Evolutionary conservation across 78 protist species (phyloP), one percentile per base, ranked within the genome.

Genomic region (Tieghemostelium lacteum): DNA sequence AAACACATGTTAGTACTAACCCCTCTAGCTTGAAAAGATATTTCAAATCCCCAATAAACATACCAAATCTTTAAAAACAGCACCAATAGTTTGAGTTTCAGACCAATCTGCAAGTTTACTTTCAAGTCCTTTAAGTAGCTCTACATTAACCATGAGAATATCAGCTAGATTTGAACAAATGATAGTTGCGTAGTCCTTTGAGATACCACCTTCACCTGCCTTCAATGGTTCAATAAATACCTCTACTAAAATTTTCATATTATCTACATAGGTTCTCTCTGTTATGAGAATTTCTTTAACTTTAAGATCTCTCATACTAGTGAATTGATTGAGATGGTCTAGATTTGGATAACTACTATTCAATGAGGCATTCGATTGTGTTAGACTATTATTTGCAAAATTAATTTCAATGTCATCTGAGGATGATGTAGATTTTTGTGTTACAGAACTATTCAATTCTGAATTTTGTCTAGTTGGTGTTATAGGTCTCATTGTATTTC

Each of bases 241-340:
- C 31, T 83, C 89, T 1, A 69, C 89, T 22, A 83, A 49, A 39
- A 83, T 69, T 28, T 69, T 66, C 89, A 83, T 83, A 60, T 83
- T 83, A 69, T 83, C 89, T 26, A 72, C 73, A 55, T 83, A 83
- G 19, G 89, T 83, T 34, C 89, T 57, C 16, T 83, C 89, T 39
- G 89, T 83, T 0, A 74, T 83, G 37, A 83, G 42, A 58, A 83
- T 83, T 60, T 83, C 89, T 34, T 83, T 83, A n/a, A 61, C 66
- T 28, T 83, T 83, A 33, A 83, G 14, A 17, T 83, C 89, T 39
- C 89, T 72, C 57, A 69, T n/a, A 1, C 57, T 14, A 37, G 89
- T 83, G 28, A 83, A 83, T 39, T 39, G 60, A 22, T 42, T 29
- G 0, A 83, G 40, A 33, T 83, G 89, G 28, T 83, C 89, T 6